Conservation (phyloP, 352 stramenopile species). For the Globisporangium megalacanthum region DNA sequence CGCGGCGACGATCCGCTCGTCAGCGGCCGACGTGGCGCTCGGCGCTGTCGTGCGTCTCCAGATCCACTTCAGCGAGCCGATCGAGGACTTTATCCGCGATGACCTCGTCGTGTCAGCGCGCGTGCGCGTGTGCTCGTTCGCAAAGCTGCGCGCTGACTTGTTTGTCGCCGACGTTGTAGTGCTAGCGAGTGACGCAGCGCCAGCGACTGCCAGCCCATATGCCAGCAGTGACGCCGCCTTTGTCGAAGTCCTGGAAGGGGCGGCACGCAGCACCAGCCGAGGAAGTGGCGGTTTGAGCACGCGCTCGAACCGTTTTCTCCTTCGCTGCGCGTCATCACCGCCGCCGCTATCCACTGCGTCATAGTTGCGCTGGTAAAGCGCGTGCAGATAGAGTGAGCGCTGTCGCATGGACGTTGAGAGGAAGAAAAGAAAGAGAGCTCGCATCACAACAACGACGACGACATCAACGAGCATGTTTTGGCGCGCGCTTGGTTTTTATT, state of each 20-base stretch:
- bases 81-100: constrained; percentile 55
- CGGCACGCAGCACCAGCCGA: neutral
- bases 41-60: constrained; percentile 20
- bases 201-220: too few species aligned
- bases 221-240: neutral
- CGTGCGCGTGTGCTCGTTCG: constrained; percentile 30
- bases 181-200: neutral
- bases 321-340: neutral
- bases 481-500: neutral
- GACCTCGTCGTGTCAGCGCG: constrained; percentile 26
- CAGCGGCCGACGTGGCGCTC: constrained; percentile 2
- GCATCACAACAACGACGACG: neutral
- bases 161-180: constrained; percentile 22
- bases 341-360: neutral
- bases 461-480: too few species aligned
- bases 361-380: neutral
- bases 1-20: constrained; percentile 3
- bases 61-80: constrained; percentile 67
- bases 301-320: constrained; percentile 12
- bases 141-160: constrained; percentile 37
- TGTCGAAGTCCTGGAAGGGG: constrained; percentile 12
- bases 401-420: neutral
- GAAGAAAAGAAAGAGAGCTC: neutral
- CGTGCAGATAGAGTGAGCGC: neutral
- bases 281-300: constrained; percentile 1